A percentile compares a stretch with the other conserved stretches of the same genome.
These are phyloP conservation scores for Saprolegnia diclina DNA, from an alignment of 352 stramenopile species.

Conservation along the genomic window DNA sequence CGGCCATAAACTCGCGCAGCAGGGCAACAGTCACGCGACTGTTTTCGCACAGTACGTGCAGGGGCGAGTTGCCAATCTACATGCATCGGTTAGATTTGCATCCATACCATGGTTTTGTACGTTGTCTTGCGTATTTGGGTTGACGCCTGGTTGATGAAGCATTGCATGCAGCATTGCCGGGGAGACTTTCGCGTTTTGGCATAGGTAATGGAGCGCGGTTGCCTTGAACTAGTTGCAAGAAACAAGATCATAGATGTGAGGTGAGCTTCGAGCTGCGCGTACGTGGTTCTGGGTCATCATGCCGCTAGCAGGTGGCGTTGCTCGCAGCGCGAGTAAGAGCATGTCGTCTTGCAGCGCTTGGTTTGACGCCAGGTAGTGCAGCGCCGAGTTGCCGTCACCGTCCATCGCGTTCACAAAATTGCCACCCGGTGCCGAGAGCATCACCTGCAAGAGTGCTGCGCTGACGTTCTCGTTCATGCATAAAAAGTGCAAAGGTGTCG, in stretches of 20 bases:
- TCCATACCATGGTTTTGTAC: constrained; percentile 29
- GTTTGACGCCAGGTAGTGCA: constrained; percentile 65
- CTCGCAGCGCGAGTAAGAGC: constrained; percentile 36
- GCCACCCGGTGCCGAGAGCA: constrained; percentile 24
- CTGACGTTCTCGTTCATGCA: constrained; percentile 64
- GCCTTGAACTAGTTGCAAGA: constrained; percentile 51
- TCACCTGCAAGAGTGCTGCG: constrained; percentile 34
- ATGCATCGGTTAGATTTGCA: not conserved
- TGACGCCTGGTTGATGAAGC: constrained; percentile 44
- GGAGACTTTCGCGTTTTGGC: constrained; percentile 52
- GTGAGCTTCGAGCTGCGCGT: not conserved
- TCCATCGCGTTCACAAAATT: constrained; percentile 43
- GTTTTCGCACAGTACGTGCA: constrained; percentile 75
- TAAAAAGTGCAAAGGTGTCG: constrained; percentile 33
- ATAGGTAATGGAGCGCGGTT: constrained; percentile 65
- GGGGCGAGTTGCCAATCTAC: constrained; percentile 67
- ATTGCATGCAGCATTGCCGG: constrained; percentile 40
- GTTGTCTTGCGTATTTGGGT: constrained; percentile 73
- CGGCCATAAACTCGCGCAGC: constrained; percentile 49
- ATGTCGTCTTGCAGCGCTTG: constrained; percentile 31
- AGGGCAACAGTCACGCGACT: constrained; percentile 48
- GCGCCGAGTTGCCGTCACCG: constrained; percentile 53
- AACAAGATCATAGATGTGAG: constrained; percentile 14
- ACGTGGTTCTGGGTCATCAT: constrained; percentile 67
- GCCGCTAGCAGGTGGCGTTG: not conserved